These are phyloP conservation scores for Candida neerlandica DNA, from an alignment of 1,139 yeast genomes.

Conservation along the genomic window DNA sequence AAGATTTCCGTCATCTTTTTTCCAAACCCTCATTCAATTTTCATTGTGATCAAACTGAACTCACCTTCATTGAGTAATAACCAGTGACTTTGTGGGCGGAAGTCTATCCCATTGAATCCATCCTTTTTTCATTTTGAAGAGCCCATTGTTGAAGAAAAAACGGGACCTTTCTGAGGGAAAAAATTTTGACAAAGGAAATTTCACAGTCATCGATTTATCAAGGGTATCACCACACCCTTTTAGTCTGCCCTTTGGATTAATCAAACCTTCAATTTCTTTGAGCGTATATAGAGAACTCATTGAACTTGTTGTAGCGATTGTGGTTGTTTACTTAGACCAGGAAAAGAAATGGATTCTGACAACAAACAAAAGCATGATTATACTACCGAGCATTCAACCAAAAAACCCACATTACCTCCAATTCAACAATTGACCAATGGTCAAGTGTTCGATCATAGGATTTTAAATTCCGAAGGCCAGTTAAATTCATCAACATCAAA, in stretches of 20 bases:
- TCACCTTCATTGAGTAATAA: neutral
- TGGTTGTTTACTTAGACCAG: no score
- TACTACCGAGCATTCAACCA: neutral
- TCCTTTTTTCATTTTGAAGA: neutral
- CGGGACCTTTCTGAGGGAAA: constrained; percentile 1
- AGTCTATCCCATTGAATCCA: neutral
- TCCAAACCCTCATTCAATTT: neutral
- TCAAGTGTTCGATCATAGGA: constrained; percentile 1
- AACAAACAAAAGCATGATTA: neutral
- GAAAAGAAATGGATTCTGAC: neutral
- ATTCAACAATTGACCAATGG: constrained; percentile 10
- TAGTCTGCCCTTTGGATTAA: neutral
- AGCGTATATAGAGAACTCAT: neutral
- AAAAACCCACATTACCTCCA: constrained; percentile 9
- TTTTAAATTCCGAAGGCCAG: neutral
- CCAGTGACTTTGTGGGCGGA: neutral
- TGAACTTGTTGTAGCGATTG: neutral
- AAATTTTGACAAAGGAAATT: neutral
- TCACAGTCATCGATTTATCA: neutral
- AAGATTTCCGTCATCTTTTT: no score
- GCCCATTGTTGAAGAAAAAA: neutral
- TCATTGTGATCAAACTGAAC: neutral
- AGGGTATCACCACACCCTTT: no score
- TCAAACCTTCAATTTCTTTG: neutral
- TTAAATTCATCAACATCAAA: neutral